phyloP scores from a whole-genome alignment of 495 filamentous ascomycete genomes.

The Hypomontagnella submonticulosa region DNA sequence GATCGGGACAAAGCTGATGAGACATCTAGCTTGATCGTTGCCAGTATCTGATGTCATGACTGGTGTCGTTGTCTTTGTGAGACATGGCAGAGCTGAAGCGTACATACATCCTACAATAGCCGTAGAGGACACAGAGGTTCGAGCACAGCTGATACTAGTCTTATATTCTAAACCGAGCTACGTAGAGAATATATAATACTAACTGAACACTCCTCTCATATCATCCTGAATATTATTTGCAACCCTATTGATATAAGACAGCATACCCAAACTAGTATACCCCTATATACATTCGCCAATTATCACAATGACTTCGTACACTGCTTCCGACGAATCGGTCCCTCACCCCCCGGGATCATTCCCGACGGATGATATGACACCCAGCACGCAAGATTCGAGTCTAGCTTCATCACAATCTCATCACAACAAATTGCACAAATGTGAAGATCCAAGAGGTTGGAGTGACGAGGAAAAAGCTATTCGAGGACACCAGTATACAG shows the following conservation, averaged over 20 bases:
- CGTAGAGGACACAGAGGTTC: not conserved
- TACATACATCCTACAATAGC: conserved; percentile 14
- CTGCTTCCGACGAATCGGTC: conserved; percentile 2
- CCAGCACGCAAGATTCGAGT: conserved; percentile 7
- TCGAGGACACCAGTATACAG: conserved; percentile 43
- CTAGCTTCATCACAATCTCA: conserved; percentile 17
- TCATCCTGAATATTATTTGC: not conserved
- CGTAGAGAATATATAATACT: conserved; percentile 24
- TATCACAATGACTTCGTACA: conserved; percentile 31
- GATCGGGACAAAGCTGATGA: conserved; percentile 32
- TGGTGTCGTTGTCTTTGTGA: conserved; percentile 12
- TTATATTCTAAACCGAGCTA: conserved; percentile 2
- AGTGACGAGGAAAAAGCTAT: conserved; percentile 19
- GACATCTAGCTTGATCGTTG: conserved; percentile 24
- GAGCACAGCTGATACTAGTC: conserved; percentile 7
- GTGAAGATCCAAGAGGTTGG: conserved; percentile 45
- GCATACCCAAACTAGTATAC: not conserved
- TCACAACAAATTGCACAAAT: conserved; percentile 49
- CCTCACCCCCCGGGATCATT: conserved; percentile 27
- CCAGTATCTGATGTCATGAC: conserved; percentile 40
- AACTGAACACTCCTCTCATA: not conserved
- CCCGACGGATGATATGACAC: conserved; percentile 22
- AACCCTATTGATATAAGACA: not conserved
- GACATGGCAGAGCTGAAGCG: conserved; percentile 7
- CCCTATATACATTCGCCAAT: not conserved